A percentile compares a stretch with the other conserved stretches of the same genome.
These are phyloP conservation scores for Comarum palustre DNA, from an alignment of 306 rosid species.

Conservation along the genomic window DNA sequence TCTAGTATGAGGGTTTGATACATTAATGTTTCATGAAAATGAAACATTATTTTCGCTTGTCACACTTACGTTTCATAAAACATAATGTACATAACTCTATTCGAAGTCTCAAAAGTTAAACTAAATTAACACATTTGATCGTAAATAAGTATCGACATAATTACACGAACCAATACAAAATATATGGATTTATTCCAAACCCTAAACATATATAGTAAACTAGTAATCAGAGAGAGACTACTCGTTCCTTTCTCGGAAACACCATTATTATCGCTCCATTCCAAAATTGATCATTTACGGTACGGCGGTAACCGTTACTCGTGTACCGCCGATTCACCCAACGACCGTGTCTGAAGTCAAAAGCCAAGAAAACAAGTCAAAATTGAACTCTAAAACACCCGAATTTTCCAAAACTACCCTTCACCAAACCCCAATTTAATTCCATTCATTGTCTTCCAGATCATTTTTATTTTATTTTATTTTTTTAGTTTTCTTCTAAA, in stretches of 20 bases:
- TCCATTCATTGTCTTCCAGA: neutral
- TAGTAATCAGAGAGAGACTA: too few relatives aligned
- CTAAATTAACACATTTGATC: too few relatives aligned
- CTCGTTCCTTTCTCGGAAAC: neutral
- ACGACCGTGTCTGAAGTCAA: neutral
- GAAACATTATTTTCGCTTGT: too few relatives aligned
- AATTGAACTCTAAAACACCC: neutral
- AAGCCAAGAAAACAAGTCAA: neutral
- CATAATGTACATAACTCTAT: rapidly evolving
- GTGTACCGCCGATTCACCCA: neutral
- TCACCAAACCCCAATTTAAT: neutral
- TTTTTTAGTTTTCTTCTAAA: neutral
- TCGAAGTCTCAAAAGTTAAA: too few relatives aligned
- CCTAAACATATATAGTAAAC: too few relatives aligned
- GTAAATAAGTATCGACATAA: too few relatives aligned
- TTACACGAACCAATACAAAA: too few relatives aligned
- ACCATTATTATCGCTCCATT: neutral
- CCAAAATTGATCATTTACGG: neutral
- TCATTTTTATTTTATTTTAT: neutral
- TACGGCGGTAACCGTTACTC: neutral
- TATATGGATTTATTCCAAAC: neutral
- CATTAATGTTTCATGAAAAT: too few relatives aligned
- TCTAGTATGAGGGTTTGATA: too few relatives aligned
- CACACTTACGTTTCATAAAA: too few relatives aligned
- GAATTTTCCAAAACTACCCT: slow-evolving; percentile 10